phyloP scores from a whole-genome alignment of 148 eudicot species.

The Euryodendron excelsum region DNA sequence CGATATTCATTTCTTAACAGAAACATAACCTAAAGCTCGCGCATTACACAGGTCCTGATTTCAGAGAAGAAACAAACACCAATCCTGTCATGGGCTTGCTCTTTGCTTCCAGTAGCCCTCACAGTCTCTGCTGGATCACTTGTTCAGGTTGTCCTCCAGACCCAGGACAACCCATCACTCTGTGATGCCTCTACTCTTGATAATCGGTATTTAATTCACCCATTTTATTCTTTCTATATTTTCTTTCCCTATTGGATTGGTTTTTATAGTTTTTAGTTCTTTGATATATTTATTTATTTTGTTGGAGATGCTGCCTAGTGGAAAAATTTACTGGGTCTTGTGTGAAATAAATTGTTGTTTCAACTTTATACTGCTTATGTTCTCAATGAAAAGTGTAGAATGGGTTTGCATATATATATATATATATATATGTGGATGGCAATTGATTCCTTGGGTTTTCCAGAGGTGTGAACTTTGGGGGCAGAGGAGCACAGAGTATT shows the following conservation, averaged over 20 bases:
- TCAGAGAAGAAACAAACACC: constrained; percentile 20
- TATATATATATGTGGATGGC: neutral
- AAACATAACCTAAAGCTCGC: constrained; percentile 9
- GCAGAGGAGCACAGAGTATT: constrained; percentile 68
- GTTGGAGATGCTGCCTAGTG: too few species aligned
- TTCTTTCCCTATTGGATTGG: neutral
- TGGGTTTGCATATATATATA: too few species aligned
- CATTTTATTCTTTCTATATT: neutral
- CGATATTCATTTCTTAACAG: constrained; percentile 15
- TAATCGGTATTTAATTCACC: constrained; percentile 22
- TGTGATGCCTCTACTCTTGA: constrained; percentile 39
- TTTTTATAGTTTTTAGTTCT: too few species aligned
- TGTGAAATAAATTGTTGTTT: neutral
- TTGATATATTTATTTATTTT: neutral
- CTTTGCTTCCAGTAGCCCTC: constrained; percentile 48
- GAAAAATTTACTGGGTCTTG: too few species aligned
- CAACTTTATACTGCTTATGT: neutral
- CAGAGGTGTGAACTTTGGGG: constrained; percentile 52
- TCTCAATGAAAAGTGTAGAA: neutral
- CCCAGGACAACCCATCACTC: constrained; percentile 26
- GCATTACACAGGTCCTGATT: constrained; percentile 13
- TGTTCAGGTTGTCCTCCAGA: constrained; percentile 25
- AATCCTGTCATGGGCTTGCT: constrained; percentile 33
- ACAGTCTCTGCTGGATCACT: constrained; percentile 48
- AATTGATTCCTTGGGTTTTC: neutral